Evolutionary conservation across 2,329 filamentous ascomycete species (phyloP).

Genomic region (Trichoderma atroviride): DNA sequence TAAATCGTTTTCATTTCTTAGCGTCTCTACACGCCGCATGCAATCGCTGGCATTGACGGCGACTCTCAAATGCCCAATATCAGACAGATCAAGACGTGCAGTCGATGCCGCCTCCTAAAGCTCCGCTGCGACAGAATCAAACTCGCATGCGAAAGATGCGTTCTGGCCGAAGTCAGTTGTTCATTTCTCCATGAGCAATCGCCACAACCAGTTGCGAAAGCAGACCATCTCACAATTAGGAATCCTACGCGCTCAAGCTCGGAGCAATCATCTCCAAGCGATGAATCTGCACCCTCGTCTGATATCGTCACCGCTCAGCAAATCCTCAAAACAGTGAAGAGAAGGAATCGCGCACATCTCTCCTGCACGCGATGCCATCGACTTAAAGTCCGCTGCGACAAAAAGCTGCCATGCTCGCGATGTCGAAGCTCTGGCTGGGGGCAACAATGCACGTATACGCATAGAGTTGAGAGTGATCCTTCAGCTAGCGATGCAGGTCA

Average conservation of each 20-base stretch:
- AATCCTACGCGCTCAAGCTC: background rate
- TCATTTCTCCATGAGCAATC: background rate
- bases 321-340: background rate
- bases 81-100: slow-evolving; percentile 7
- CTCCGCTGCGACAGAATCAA: slow-evolving; percentile 15
- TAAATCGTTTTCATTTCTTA: background rate
- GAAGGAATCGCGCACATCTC: slow-evolving; percentile 12
- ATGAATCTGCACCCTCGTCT: background rate
- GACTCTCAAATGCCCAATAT: slow-evolving; percentile 3
- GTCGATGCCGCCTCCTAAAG: slow-evolving; percentile 10
- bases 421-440: slow-evolving; percentile 4
- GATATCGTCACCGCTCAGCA: background rate
- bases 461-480: background rate
- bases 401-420: slow-evolving; percentile 10
- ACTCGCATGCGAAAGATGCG: slow-evolving; percentile 2
- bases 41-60: background rate
- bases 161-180: background rate
- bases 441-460: slow-evolving; percentile 4
- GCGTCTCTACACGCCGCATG: background rate
- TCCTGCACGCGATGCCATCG: slow-evolving; percentile 16
- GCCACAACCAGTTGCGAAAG: background rate
- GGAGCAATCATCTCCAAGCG: slow-evolving; percentile 1
- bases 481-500: background rate
- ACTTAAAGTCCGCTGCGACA: slow-evolving; percentile 12
- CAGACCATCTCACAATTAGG: background rate